A percentile compares a stretch with the other conserved stretches of the same genome.
These are phyloP conservation scores for Jasminum sambac DNA, from an alignment of 257 asterid genomes.

Conservation along the genomic window DNA sequence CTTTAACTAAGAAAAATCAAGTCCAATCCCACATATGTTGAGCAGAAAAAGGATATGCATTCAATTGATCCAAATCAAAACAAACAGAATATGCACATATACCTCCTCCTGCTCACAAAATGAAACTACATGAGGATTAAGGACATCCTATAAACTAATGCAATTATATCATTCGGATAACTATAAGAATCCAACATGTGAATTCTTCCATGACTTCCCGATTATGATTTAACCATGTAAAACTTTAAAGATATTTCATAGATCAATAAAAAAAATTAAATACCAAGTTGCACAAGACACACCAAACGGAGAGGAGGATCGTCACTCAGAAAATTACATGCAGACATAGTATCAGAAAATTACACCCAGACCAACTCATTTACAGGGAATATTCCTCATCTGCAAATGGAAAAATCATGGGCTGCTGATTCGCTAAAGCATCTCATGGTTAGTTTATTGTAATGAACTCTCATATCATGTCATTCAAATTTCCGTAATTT, in stretches of 20 bases:
- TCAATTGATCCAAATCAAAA: neutral
- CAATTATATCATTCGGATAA: neutral
- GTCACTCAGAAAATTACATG: too few species aligned
- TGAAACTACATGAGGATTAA: neutral
- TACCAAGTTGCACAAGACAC: too few species aligned
- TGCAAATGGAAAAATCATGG: neutral
- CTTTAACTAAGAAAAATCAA: neutral
- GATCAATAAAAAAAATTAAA: too few species aligned
- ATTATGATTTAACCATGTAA: neutral
- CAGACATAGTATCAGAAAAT: constrained; percentile 4
- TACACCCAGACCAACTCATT: neutral
- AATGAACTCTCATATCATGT: neutral
- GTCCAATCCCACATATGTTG: neutral
- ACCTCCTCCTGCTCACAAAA: neutral
- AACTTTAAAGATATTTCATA: constrained; percentile 3
- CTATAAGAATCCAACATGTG: neutral
- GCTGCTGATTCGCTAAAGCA: too few species aligned
- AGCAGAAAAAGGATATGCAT: neutral
- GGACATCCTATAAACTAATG: neutral
- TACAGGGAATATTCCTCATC: neutral
- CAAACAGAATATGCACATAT: neutral
- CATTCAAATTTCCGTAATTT: constrained; percentile 2
- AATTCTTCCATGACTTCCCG: neutral
- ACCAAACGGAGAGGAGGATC: neutral
- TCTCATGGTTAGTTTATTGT: constrained; percentile 7